Base-by-base conservation (phyloP, 352 stramenopile genomes). In the Blastocystis sp. region DNA sequence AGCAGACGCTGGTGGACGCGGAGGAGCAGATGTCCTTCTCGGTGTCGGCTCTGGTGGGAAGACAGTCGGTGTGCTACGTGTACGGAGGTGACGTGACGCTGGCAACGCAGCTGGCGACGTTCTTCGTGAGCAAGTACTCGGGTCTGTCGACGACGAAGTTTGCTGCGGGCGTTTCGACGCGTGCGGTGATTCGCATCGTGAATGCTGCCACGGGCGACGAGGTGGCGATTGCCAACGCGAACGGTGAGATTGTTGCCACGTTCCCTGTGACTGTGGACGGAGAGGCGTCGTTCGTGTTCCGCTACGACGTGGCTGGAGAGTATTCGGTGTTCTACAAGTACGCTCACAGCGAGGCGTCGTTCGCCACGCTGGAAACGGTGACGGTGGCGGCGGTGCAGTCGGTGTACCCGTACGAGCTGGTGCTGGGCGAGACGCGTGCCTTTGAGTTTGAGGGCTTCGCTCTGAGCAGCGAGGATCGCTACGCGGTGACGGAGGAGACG, bases 261-360 rank as follows among this genome's bases (percentile, higher is more conserved):
- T 54, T 48, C 8, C 4, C 48, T 2, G 18, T 64, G 29, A 38
- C 27, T 6, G n/a, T 32, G 34, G 63, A 53, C 46, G 63, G 46
- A 27, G 27, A 54, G 34, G 21, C 63, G 21, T 34, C 27, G 63
- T 40, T 75, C 21, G 21, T 18, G 4, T 53, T 75, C 32, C 3
- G 21, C 21, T 75, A 51, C 63, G 27, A 9, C 18, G 46, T n/a
- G 24, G 21, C n/a, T 34, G 69, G 69, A 34, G 21, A 49, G 2
- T 81, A 64, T 44, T 18, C 21, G 4, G 69, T 81, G 46, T 44
- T 49, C 21, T 81, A 81, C 69, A 81, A 81, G 69, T 81, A 64
- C 46, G 46, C 49, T 48, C 8, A 64, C n/a, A 64, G 69, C 40
- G 36, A 14, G 3, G 46, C 14, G 46, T 81, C 18, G 21, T 56